phyloP scores from a whole-genome alignment of 2,329 filamentous ascomycete species.

The Aspergillus sp. region DNA sequence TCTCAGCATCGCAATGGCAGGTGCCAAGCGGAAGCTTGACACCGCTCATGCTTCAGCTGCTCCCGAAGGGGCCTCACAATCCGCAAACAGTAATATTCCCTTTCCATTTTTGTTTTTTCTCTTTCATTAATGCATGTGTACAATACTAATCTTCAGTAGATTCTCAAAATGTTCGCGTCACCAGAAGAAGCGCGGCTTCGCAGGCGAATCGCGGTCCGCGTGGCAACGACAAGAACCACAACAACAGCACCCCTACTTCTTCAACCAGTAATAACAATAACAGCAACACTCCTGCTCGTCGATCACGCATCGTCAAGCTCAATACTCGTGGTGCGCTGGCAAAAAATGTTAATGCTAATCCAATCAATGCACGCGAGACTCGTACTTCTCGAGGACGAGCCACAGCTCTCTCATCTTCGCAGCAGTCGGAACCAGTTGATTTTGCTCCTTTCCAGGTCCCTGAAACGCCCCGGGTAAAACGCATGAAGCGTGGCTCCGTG shows the following conservation, averaged over 20 bases:
- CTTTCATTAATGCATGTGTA: background rate
- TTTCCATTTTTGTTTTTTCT: background rate
- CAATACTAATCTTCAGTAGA: background rate
- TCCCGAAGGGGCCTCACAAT: slow-evolving; percentile 12
- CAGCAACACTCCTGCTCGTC: slow-evolving; percentile 7
- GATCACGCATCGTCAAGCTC: slow-evolving; percentile 18
- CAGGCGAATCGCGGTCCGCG: background rate
- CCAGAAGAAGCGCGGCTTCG: background rate
- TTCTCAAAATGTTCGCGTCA: slow-evolving; percentile 4
- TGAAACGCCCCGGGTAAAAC: slow-evolving; percentile 27
- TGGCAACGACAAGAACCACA: slow-evolving; percentile 1
- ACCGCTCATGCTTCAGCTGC: slow-evolving; percentile 17
- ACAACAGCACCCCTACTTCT: background rate
- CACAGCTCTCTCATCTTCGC: slow-evolving; percentile 2
- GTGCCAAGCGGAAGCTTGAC: slow-evolving; percentile 28
- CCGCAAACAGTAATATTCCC: slow-evolving; percentile 16
- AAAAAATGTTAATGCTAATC: slow-evolving; percentile 5
- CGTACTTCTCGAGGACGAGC: slow-evolving; percentile 17
- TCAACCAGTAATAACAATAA: slow-evolving; percentile 7
- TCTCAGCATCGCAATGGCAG: slow-evolving; percentile 27
- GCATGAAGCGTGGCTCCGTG: slow-evolving; percentile 22
- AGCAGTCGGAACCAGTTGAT: background rate
- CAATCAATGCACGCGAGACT: slow-evolving; percentile 12
- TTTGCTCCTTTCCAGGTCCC: slow-evolving; percentile 6
- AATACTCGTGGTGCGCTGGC: slow-evolving; percentile 12